Percentiles rank a stretch among this genome's conserved stretches.
Evolutionary conservation across 139 green algal genomes (phyloP).

Genomic region (Zygnema circumcarinatum): DNA sequence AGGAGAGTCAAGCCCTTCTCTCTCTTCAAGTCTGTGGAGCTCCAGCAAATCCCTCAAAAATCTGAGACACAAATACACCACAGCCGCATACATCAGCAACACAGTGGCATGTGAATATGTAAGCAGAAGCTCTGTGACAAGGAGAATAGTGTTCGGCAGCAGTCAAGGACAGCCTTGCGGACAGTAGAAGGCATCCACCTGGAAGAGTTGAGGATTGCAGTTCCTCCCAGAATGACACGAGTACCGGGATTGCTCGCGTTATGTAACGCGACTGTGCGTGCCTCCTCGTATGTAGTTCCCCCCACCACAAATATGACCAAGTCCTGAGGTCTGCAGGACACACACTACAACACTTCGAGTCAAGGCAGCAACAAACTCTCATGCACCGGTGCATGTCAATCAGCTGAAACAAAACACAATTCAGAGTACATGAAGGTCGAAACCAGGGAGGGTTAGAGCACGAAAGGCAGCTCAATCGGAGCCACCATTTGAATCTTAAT

Average conservation of each 20-base stretch:
- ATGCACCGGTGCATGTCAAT: no score
- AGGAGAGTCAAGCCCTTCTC: not conserved
- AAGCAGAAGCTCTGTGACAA: not conserved
- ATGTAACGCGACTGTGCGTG: conserved; percentile 76
- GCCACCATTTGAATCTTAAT: no score
- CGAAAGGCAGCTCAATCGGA: no score
- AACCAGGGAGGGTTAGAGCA: no score
- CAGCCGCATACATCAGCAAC: not conserved
- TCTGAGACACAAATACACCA: not conserved
- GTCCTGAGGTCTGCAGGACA: conserved; percentile 68
- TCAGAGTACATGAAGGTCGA: no score
- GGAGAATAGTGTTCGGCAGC: not conserved
- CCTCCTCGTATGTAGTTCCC: conserved; percentile 96
- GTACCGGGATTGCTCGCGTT: conserved; percentile 67
- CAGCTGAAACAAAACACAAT: no score
- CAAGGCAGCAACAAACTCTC: no score
- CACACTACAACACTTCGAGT: no score
- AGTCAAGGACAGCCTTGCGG: not conserved
- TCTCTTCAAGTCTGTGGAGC: not conserved
- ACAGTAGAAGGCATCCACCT: conserved; percentile 27
- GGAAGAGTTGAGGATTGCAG: conserved; percentile 75
- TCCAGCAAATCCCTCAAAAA: conserved; percentile 16
- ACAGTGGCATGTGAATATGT: not conserved
- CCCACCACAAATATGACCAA: conserved; percentile 94
- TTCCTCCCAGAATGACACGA: conserved; percentile 85